phyloP scores from a whole-genome alignment of 1,284 basidiomycete species.

The Polyporus tsugae region DNA sequence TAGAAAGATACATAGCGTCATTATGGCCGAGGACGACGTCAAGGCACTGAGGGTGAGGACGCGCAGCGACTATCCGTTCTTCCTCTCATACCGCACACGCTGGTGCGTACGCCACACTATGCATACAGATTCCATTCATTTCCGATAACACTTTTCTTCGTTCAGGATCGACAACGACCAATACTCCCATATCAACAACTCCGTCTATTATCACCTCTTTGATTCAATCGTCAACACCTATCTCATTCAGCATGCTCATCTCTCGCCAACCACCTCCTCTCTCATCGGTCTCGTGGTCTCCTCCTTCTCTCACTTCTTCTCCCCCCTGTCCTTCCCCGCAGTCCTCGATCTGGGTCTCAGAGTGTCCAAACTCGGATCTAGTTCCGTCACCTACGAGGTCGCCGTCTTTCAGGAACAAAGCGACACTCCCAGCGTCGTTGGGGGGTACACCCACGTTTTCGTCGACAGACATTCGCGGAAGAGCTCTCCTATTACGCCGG shows the following conservation, averaged over 20 bases:
- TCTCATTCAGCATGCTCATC: constrained; percentile 64
- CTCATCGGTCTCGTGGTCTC: constrained; percentile 77
- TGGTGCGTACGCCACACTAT: constrained; percentile 55
- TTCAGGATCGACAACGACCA: constrained; percentile 84
- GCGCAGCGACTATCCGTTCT: constrained; percentile 64
- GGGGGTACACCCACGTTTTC: constrained; percentile 85
- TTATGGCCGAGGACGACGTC: neutral
- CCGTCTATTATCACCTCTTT: constrained; percentile 81
- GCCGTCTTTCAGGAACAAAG: constrained; percentile 68
- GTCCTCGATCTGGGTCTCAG: constrained; percentile 72
- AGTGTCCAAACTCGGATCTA: constrained; percentile 69
- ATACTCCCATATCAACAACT: constrained; percentile 81
- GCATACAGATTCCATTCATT: neutral
- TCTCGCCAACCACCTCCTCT: constrained; percentile 47
- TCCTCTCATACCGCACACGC: constrained; percentile 69
- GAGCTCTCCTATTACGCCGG: constrained; percentile 54
- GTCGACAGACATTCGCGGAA: constrained; percentile 65
- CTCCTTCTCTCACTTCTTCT: constrained; percentile 76
- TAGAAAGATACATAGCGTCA: neutral
- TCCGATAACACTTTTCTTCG: neutral
- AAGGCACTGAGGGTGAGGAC: constrained; percentile 43
- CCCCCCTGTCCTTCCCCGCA: constrained; percentile 73
- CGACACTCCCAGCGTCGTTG: constrained; percentile 65
- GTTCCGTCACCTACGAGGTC: constrained; percentile 79
- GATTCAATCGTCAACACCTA: constrained; percentile 81